Base-by-base conservation (phyloP, 2,329 filamentous ascomycete species). In the Colletotrichum scovillei region DNA sequence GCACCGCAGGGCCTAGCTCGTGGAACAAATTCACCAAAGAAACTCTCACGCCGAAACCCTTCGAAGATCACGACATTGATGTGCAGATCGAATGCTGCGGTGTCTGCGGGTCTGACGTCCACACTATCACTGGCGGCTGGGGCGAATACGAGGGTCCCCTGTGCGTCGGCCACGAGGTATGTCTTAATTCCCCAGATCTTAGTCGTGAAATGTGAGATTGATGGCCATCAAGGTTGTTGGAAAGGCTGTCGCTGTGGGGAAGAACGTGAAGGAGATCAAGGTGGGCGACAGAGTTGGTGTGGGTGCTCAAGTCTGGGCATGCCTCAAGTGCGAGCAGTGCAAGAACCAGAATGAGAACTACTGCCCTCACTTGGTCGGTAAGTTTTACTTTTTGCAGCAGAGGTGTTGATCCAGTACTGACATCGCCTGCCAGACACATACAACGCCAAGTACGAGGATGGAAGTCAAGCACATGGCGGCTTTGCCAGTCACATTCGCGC, bases 1-100 rank as follows among this genome's bases (percentile, higher is more conserved):
- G 81, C 74, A 83, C 85, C 73, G 82, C 85, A 76, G 79, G 81
- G 38, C 83, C 84, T 53, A 82, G 84, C 71, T 78, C 80, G 4
- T 86, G 84, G 84, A 85, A 82, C 75, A 76, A 82, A 63, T 86
- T 86, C 73, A 78, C 80, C 75, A 84, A 82, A 71, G 63, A 76
- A 19, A 77, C 79, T 58, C 79, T 86, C 58, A 85, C 75, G 32
- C 82, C 82, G 16, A 84, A 84, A 77, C 78, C 80, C 0, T 84
- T 83, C 38, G 81, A 75, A 19, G 77, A 80, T 8, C 77, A 79
- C 67, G 80, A 81, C 64, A 74, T 84, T 76, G 93, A 95, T 78
- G 89, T 95, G 79, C 91, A 93, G 82, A 92, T 95, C 76, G 89
- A 92, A 69, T 90, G 88, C 73, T 93, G 92, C 79, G 91, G 92